A percentile compares a stretch with the other conserved stretches of the same genome.
Evolutionary conservation across 78 protist genomes (phyloP).

Genomic region (Anaeramoeba flamelloides): DNA sequence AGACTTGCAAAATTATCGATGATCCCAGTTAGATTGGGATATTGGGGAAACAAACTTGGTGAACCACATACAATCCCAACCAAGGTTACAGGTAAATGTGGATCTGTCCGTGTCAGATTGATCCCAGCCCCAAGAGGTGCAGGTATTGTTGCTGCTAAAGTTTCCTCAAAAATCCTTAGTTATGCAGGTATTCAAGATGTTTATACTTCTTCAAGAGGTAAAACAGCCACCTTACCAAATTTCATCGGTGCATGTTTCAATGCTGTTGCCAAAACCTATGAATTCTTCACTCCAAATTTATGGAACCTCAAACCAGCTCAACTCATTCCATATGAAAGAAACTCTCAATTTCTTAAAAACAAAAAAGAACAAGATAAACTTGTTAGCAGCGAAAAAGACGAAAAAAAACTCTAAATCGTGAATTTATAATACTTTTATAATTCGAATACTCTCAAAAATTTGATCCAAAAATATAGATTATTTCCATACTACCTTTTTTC

Average conservation of each 20-base stretch:
- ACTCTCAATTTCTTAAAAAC: no score
- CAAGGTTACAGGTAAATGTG: constrained; percentile 97
- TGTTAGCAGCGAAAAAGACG: no score
- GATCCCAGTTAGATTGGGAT: constrained; percentile 97
- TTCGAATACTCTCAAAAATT: no score
- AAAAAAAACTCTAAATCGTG: no score
- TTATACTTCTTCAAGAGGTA: constrained; percentile 85
- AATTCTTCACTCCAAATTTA: constrained; percentile 92
- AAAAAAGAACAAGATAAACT: no score
- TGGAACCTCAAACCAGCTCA: no score
- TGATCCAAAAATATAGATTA: no score
- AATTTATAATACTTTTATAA: no score
- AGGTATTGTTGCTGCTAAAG: constrained; percentile 95
- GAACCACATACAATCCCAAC: constrained; percentile 97
- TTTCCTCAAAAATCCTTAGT: constrained; percentile 85
- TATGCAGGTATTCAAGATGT: constrained; percentile 96
- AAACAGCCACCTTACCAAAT: constrained; percentile 96
- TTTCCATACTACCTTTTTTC: no score
- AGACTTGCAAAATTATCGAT: constrained; percentile 82
- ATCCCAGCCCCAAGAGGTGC: constrained; percentile 99
- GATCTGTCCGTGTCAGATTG: constrained; percentile 88
- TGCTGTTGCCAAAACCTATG: constrained; percentile 77
- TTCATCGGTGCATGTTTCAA: constrained; percentile 87
- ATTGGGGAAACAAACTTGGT: constrained; percentile 98
- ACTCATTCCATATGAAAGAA: no score